Base-by-base conservation (phyloP, 2,329 filamentous ascomycete species). In the Cadophora sp. region DNA sequence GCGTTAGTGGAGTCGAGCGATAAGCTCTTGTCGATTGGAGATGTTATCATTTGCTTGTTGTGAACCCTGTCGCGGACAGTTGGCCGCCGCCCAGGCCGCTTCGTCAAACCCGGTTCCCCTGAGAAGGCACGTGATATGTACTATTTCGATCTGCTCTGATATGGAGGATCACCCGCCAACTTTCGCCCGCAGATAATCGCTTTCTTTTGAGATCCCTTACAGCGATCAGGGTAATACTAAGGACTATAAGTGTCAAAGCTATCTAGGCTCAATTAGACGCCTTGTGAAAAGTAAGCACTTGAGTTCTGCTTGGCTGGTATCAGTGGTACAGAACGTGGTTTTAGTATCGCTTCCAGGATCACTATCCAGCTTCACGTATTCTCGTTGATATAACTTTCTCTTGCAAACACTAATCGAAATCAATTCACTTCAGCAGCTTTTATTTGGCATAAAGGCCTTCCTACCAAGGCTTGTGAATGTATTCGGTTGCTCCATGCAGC, bases 21-120 rank as follows among this genome's bases (percentile, higher is more conserved):
- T 55, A 55, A 55, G 51, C 24, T 48, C 19, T 48, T 22, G 43
- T 11, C 14, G 16, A 26, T 55, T 31, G 51, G 26, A 55, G 26
- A 29, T 53, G 50, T 53, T 53, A 27, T 55, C 8, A 37, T 37
- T 26, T 26, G 26, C 50, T 53, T 53, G 51, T 4, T 31, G 14
- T 19, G 51, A 55, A 55, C 51, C 51, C 51, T 55, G 51, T 55
- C 51, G 50, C 22, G 24, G 50, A 12, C 50, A 55, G 11, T 31
- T 55, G 48, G 48, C n/a, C n/a, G n/a, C n/a, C n/a, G n/a, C n/a
- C n/a, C n/a, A n/a, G n/a, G n/a, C n/a, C n/a, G n/a, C 51, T 27
- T 55, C 51, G 51, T 26, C 16, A 31, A 55, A 55, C 14, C 12
- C 6, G 4, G 3, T 31, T 31, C 26, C 51, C 51, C 50, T 53